Evolutionary conservation across 106 monocot species (phyloP), one percentile per base, ranked within the genome.

Genomic region (Acanthochlamys bracteata): DNA sequence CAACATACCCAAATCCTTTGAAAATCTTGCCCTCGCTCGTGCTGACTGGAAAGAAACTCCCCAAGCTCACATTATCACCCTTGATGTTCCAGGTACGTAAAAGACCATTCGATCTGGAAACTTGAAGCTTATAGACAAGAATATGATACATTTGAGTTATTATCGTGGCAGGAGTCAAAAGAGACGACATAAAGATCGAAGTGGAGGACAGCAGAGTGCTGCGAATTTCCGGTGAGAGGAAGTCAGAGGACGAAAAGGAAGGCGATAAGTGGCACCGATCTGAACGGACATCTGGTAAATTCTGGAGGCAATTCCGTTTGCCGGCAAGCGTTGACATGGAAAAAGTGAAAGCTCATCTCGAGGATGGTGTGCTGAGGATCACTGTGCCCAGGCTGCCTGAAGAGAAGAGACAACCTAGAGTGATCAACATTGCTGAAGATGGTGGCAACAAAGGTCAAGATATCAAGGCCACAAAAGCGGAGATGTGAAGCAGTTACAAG

Each of bases 251-350:
- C 42, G 83, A 70, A 56, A 45, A 9, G 59, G 78, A 75, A 21
- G 72, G 72, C 7, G 80, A 76, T 59, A 73, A 66, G 66, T 76
- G 82, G 77, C 76, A 77, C 65, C 46, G 82, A 4, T 68, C 76
- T 0, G 82, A 76, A 69, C 64, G 82, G 47, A 69, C 66, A 0
- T 14, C 66, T 14, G 81, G 81, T 4, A 71, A 73, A 72, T 81
- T 81, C 72, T 81, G 81, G 81, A 61, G 81, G 61, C 81, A 69
- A 64, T 81, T 81, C 72, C 59, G 76, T 67, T 57, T 81, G 57
- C 81, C 81, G 13, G 43, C 59, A 41, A 69, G 46, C 68, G 63
- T 64, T n/a, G 67, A 81, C 58, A 47, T 81, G 68, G 72, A 73
- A 8, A 26, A 20, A 45, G 43, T 81, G 17, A 56, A 64, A 8